Conservation (phyloP, 352 stramenopile genomes). For the Phytophthora melonis region DNA sequence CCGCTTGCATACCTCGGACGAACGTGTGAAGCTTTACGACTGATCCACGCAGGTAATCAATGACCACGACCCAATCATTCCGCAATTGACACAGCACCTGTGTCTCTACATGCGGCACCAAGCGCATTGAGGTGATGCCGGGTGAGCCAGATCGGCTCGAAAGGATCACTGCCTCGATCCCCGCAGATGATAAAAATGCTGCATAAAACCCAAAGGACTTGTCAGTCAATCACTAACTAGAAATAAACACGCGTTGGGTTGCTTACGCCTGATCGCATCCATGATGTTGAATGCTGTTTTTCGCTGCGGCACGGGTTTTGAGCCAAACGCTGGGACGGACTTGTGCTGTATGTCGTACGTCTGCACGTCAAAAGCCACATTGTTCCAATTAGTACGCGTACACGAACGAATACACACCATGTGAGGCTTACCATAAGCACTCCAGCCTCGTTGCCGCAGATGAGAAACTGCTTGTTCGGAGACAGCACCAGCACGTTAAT, state of each 20-base stretch:
- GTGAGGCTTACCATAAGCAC: conserved; percentile 53
- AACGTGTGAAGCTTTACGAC: conserved; percentile 71
- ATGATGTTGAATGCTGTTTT: conserved; percentile 52
- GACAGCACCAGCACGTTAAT: conserved; percentile 65
- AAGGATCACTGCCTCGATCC: conserved; percentile 39
- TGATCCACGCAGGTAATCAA: conserved; percentile 50
- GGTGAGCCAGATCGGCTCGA: conserved; percentile 38
- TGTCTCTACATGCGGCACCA: conserved; percentile 41
- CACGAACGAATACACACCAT: not conserved
- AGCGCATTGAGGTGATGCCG: conserved; percentile 56
- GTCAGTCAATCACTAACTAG: not conserved
- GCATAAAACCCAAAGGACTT: not conserved
- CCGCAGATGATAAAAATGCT: conserved; percentile 43
- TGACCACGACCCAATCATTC: conserved; percentile 76
- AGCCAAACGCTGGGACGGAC: conserved; percentile 71
- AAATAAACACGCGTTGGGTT: not conserved
- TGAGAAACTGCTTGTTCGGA: conserved; percentile 51
- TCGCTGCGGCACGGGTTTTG: conserved; percentile 63
- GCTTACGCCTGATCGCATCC: conserved; percentile 62
- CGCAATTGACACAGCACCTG: conserved; percentile 71
- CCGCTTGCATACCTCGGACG: conserved; percentile 45
- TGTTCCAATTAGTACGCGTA: not conserved
- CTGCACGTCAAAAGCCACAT: conserved; percentile 31
- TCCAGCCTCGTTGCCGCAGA: conserved; percentile 71
- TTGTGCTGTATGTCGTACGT: conserved; percentile 74